Evolutionary conservation across 108 stramenopile species (phyloP).

Genomic region (Heterococcus sp.): DNA sequence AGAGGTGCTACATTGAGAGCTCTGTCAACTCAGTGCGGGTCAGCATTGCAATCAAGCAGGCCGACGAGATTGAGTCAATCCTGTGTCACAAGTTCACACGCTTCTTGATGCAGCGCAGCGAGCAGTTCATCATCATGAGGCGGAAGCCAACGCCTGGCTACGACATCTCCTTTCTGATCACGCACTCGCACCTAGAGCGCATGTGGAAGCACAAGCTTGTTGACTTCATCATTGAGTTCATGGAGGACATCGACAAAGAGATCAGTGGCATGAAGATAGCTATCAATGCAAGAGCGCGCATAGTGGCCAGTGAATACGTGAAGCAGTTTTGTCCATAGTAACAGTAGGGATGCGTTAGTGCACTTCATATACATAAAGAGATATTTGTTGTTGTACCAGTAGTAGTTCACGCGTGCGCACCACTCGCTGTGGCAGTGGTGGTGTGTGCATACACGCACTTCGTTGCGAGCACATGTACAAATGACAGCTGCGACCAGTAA

Average conservation of each 20-base stretch:
- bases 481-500: no score
- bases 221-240: slow-evolving; percentile 69
- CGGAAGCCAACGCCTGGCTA: slow-evolving; percentile 59
- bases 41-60: slow-evolving; percentile 63
- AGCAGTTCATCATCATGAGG: slow-evolving; percentile 68
- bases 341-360: no score
- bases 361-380: no score
- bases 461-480: no score
- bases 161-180: slow-evolving; percentile 66
- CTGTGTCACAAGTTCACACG: slow-evolving; percentile 64
- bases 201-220: slow-evolving; percentile 71
- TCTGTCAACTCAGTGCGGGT: slow-evolving; percentile 66
- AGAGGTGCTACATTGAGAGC: slow-evolving; percentile 62
- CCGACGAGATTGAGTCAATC: slow-evolving; percentile 66
- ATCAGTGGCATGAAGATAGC: slow-evolving; percentile 69
- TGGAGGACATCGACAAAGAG: slow-evolving; percentile 73
- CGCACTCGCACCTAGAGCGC: slow-evolving; percentile 63
- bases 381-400: no score
- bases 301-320: slow-evolving; percentile 64
- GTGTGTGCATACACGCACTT: no score
- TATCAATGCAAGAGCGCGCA: slow-evolving; percentile 63
- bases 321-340: slow-evolving; percentile 42
- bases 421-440: no score
- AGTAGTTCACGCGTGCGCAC: no score
- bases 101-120: slow-evolving; percentile 70